Base-by-base conservation (phyloP, 495 filamentous ascomycete species). In the Annulohypoxylon maeteangense region DNA sequence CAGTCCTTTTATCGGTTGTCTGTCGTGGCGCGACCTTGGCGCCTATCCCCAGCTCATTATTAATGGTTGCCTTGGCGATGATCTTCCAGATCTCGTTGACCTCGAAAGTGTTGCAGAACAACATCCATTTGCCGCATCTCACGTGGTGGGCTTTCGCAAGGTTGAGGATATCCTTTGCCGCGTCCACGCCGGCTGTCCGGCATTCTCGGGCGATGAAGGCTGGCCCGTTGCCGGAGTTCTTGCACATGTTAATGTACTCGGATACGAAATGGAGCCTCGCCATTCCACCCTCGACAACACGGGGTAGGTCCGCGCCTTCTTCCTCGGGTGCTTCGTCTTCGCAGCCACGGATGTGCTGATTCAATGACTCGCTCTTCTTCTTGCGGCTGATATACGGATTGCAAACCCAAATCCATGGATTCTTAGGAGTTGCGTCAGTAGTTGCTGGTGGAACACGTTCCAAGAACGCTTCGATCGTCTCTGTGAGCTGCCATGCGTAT, bases 71-170 rank as follows among this genome's bases (percentile, higher is more conserved):
- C 14, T 79, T 82, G 4, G 87, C 90, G 2, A 97, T 79, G 16
- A 78, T 79, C 2, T 71, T 79, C 93, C 93, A 97, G 11, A 83
- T 66, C 3, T 79, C 75, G 74, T 93, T 87, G 10, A 93, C 86
- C n/a, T 85, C 71, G 2, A 81, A 78, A 5, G 77, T 64, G 3
- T 78, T 70, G 1, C 87, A 86, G 72, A 93, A 94, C n/a, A 97
- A 71, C 91, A 97, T 92, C 93, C 93, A 96, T 84, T 84, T 94
- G 42, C 91, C 91, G n/a, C 79, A 78, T n/a, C 82, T 84, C 16
- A 87, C 83, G n/a, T 80, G 81, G 5, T 78, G 84, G 50, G 85
- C 78, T 7, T 80, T 78, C 7, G 91, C 92, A 7, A 89, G 73
- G 2, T 83, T 78, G 4, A 86, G 75, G 7, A 96, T 82, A 42